Conservation (phyloP, 2,329 filamentous ascomycete genomes). For the Blastomyces emzantsi region DNA sequence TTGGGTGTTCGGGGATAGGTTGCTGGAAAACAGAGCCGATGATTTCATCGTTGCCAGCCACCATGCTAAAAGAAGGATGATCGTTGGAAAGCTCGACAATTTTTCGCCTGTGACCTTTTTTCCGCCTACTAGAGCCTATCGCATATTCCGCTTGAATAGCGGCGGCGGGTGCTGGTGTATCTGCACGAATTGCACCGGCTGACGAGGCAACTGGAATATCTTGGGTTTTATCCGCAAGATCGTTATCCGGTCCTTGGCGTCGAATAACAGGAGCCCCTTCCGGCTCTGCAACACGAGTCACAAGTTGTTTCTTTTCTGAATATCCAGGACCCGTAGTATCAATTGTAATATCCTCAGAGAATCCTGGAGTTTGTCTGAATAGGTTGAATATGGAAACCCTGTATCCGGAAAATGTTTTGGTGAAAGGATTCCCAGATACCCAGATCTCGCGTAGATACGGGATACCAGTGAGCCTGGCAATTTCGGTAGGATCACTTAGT, state of each 20-base stretch:
- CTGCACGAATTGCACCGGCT: slow-evolving; percentile 4
- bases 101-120: slow-evolving; percentile 46
- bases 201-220: slow-evolving; percentile 13
- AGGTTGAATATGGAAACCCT: slow-evolving; percentile 91
- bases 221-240: slow-evolving; percentile 21
- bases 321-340: slow-evolving; percentile 78
- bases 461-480: slow-evolving; percentile 80
- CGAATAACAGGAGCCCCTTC: slow-evolving; percentile 70
- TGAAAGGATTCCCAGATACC: slow-evolving; percentile 86
- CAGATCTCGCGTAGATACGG: slow-evolving; percentile 90
- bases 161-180: slow-evolving; percentile 13
- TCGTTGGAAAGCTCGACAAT: slow-evolving; percentile 50
- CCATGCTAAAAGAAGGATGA: slow-evolving; percentile 20
- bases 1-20: background rate
- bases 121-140: slow-evolving; percentile 32
- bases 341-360: slow-evolving; percentile 81
- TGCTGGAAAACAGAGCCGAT: background rate
- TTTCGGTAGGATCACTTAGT: slow-evolving; percentile 80
- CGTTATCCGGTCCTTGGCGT: slow-evolving; percentile 53
- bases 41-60: background rate
- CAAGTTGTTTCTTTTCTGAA: slow-evolving; percentile 71
- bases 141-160: slow-evolving; percentile 21
- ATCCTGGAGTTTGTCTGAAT: slow-evolving; percentile 82
- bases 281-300: slow-evolving; percentile 70
- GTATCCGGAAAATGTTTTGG: slow-evolving; percentile 75